Base-by-base conservation (phyloP, 768 basidiomycete genomes). In the Lactarius vividus region DNA sequence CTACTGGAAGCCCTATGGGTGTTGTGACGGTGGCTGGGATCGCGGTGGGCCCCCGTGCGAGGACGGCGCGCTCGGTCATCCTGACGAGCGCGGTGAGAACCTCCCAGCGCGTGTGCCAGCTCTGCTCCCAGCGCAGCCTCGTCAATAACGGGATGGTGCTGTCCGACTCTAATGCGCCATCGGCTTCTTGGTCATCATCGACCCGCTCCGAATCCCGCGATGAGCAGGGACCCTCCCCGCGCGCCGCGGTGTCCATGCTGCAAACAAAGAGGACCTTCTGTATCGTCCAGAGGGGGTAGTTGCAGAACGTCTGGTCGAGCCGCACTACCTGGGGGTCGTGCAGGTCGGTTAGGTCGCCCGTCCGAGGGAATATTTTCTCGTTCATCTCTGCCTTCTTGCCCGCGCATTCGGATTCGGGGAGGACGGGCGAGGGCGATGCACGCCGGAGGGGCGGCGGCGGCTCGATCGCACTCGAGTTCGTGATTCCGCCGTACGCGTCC, bases 221-320 rank as follows among this genome's bases (percentile, higher is more conserved):
- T 16, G 26, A 2, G 37, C 23, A 31, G 11, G 35, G 39, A 15
- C 10, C 31, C 29, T 60, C 46, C 31, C 59, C 44, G 13, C 66
- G 58, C 29, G 57, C 46, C 3, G 54, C 53, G 35, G 46, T 55
- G 29, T 64, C 82, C 71, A 90, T 73, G 67, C 87, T 84, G 67
- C 82, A 82, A 74, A 86, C 79, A 78, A 84, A 89, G n/a, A 89
- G 69, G 46, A 80, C 82, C 78, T 89, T 89, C 53, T 79, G 75
- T 71, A 89, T 84, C 23, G 88, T 89, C 84, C 87, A 88, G 56
- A 85, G 72, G 4, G 85, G 83, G 70, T 85, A 77, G 39, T 74
- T 77, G 65, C 80, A 80, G 70, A 89, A 87, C 68, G 77, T 84
- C 13, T 83, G 83, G 73, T 90, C 88, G 58, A 87, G 78, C 59